Conservation (phyloP, 2,329 filamentous ascomycete species). For the Daldinia sp. region DNA sequence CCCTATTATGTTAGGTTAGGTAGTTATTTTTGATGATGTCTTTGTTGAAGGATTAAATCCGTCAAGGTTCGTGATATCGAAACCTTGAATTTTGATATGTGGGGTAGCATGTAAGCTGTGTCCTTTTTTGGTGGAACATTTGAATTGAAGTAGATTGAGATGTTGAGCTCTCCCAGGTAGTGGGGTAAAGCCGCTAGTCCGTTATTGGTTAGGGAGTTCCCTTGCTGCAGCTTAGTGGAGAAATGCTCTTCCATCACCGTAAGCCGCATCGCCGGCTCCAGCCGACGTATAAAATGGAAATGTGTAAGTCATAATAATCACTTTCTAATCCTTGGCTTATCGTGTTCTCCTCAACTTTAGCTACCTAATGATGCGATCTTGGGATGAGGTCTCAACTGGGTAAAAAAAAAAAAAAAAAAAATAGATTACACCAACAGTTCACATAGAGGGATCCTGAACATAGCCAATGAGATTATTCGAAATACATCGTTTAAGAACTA, state of each 20-base stretch:
- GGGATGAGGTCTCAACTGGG: no score
- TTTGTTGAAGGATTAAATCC: neutral
- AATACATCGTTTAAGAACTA: constrained; percentile 11
- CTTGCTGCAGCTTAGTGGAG: constrained; percentile 2
- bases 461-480: neutral
- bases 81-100: constrained; percentile 35
- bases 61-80: neutral
- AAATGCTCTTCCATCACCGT: constrained; percentile 8
- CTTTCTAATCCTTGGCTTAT: neutral
- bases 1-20: neutral
- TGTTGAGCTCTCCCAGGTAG: constrained; percentile 23
- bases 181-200: constrained; percentile 28
- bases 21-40: neutral
- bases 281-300: neutral
- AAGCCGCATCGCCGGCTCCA: neutral
- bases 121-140: constrained; percentile 12
- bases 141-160: constrained; percentile 6
- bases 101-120: constrained; percentile 23
- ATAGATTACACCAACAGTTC: neutral
- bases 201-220: constrained; percentile 16
- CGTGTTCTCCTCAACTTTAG: neutral
- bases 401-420: no score
- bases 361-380: no score
- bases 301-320: neutral
- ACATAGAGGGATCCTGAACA: neutral